Evolutionary conservation across 2,329 filamentous ascomycete genomes (phyloP), one percentile per base, ranked within the genome.

Genomic region (Didymella segeticola): DNA sequence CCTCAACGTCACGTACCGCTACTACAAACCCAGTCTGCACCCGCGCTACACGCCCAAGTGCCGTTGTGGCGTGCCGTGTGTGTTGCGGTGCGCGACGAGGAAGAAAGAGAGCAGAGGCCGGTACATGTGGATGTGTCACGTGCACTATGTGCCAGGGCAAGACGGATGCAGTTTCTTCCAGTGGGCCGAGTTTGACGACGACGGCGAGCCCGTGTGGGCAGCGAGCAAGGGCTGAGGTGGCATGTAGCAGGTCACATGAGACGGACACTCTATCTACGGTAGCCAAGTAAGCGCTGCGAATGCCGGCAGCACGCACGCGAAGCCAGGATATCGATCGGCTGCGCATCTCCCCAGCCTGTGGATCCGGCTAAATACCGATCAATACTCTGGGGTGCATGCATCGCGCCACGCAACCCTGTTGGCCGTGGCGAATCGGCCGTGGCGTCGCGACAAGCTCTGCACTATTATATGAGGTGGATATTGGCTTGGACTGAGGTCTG

Each of bases 41-140:
- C 93, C 95, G 0, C 83, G 80, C 2, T 81, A 84, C 64, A 97
- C 90, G 0, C 93, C 93, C 0, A 84, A 81, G 49, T 99, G 95
- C 71, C 82, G 80, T 27, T 98, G 93, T 65, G 81, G 82, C 0
- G 81, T 93, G 3, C 85, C 90, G 9, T 79, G 80, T 3, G 83
- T 87, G 8, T 77, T 98, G 58, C 82, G 91, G 36, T 92, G 91
- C 33, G 91, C 93, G 14, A 91, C 93, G 76, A 86, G 82, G 68
- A 92, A 89, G 75, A 86, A 83, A 63, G 89, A 89, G 62, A 93
- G 86, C 47, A 81, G 86, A 61, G 93, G 93, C 0, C 82, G 82
- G 64, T 96, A 98, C 71, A 96, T 96, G 77, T 96, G 91, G 91
- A 95, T 93, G 89, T 98, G 95, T 67, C 86, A 96, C 75, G 86